Conservation (phyloP, 192 early-diverging fungal genomes). For the Jimgerdemannia lactiflua region DNA sequence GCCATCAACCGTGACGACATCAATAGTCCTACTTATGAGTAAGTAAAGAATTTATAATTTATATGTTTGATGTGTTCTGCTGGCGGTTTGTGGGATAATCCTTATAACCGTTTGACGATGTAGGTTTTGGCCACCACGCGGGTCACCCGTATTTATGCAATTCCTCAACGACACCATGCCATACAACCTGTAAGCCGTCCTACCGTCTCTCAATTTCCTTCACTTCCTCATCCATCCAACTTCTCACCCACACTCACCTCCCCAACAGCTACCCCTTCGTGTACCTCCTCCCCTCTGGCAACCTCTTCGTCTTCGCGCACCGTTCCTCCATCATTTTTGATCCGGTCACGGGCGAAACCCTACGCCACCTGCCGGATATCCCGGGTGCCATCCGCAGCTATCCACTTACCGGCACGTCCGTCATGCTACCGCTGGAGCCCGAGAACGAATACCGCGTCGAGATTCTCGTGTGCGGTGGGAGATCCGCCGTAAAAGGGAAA, state of each 20-base stretch:
- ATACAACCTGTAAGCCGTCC: constrained; percentile 35
- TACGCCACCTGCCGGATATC: constrained; percentile 40
- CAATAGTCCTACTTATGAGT: constrained; percentile 48
- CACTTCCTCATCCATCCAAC: background rate
- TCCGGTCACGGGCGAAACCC: constrained; percentile 31
- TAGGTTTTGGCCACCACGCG: constrained; percentile 32
- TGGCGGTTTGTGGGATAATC: background rate
- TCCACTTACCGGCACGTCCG: constrained; percentile 52
- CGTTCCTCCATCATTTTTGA: constrained; percentile 50
- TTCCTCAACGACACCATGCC: constrained; percentile 48
- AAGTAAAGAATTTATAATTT: background rate
- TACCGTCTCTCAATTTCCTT: background rate
- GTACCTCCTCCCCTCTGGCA: constrained; percentile 45
- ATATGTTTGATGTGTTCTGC: background rate
- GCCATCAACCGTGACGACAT: constrained; percentile 28
- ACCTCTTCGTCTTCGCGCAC: constrained; percentile 50
- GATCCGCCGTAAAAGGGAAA: constrained; percentile 25
- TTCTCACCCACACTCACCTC: background rate
- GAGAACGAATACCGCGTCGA: constrained; percentile 52
- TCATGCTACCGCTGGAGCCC: constrained; percentile 53
- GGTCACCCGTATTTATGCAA: constrained; percentile 26
- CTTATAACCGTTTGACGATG: background rate
- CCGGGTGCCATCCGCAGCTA: constrained; percentile 48
- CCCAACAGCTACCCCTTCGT: constrained; percentile 38
- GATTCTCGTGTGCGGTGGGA: constrained; percentile 61